These are phyloP conservation scores for Boechera divaricarpa DNA, from an alignment of 345 rosid genomes.

Conservation along the genomic window DNA sequence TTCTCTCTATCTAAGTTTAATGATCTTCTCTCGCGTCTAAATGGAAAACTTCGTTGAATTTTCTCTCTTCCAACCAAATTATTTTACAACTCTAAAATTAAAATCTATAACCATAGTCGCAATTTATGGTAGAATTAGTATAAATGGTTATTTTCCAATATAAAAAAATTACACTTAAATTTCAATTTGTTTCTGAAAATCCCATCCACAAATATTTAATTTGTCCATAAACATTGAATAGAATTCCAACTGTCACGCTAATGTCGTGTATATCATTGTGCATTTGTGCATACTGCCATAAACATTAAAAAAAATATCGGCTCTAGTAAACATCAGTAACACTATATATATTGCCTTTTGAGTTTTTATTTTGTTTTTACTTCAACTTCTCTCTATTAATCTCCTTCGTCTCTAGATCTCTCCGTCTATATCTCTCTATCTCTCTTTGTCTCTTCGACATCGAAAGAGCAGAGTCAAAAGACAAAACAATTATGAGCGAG, in stretches of 20 bases:
- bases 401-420: slow-evolving; percentile 13
- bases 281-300: neutral
- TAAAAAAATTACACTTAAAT: neutral
- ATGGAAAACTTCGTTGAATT: neutral
- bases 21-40: neutral
- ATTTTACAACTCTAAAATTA: neutral
- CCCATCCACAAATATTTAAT: neutral
- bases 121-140: neutral
- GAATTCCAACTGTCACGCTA: neutral
- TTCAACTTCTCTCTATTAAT: slow-evolving; percentile 6
- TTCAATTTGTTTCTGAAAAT: neutral
- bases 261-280: neutral
- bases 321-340: too few relatives aligned
- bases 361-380: neutral
- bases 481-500: slow-evolving; percentile 28
- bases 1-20: neutral
- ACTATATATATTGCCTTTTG: neutral
- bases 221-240: neutral
- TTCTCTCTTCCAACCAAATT: neutral
- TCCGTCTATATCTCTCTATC: neutral
- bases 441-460: slow-evolving; percentile 16
- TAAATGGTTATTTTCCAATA: neutral
- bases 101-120: too few relatives aligned
- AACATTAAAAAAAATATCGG: neutral
- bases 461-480: slow-evolving; percentile 19